These are phyloP conservation scores for Clausena lansium DNA, from an alignment of 345 rosid genomes.

Conservation along the genomic window DNA sequence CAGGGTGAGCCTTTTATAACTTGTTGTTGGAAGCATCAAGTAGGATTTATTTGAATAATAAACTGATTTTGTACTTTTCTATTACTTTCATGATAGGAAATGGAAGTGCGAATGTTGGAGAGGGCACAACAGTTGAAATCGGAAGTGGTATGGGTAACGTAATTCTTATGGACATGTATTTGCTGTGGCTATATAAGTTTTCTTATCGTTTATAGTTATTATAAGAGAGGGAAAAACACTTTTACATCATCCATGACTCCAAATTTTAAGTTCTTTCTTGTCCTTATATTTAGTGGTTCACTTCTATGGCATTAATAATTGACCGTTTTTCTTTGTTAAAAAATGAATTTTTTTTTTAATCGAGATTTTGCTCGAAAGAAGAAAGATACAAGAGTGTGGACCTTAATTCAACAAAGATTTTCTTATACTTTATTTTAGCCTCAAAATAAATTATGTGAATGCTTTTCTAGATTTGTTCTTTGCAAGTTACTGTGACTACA, in stretches of 20 bases:
- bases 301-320: background rate
- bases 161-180: background rate
- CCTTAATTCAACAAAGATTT: no score
- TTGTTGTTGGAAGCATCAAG: conserved; percentile 8
- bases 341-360: background rate
- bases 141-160: conserved; percentile 63
- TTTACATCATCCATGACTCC: no score
- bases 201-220: background rate
- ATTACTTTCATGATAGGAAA: conserved; percentile 53
- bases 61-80: conserved; percentile 22
- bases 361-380: background rate
- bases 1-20: conserved; percentile 17
- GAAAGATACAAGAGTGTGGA: background rate
- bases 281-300: background rate
- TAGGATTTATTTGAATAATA: conserved; percentile 10
- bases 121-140: conserved; percentile 55
- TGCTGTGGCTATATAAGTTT: background rate
- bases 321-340: background rate
- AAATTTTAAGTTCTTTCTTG: background rate
- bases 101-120: conserved; percentile 83
- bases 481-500: background rate
- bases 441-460: background rate
- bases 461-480: background rate
- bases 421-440: background rate
- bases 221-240: no score